Conservation (phyloP, 805 yeast genomes). For the Zygoascus biomembranicola region DNA sequence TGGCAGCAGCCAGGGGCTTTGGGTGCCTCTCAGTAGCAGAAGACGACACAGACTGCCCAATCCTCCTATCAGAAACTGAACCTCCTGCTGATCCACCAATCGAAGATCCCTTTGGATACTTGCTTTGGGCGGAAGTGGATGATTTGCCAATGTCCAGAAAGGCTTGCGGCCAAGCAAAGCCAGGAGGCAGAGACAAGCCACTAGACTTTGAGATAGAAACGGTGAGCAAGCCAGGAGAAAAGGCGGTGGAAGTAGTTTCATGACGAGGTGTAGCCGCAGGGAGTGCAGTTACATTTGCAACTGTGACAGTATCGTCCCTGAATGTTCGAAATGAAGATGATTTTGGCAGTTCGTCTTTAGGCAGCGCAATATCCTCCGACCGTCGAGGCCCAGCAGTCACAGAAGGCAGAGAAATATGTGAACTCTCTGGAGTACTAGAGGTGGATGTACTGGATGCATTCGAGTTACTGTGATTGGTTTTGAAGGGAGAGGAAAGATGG, state of each 20-base stretch:
- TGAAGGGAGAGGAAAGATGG: conserved; percentile 25
- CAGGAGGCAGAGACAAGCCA: conserved; percentile 9
- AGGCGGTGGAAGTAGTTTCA: conserved; percentile 10
- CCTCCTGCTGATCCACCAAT: not conserved
- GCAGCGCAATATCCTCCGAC: not conserved
- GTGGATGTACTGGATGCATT: conserved; percentile 4
- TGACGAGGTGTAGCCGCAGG: not conserved
- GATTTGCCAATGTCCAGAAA: not conserved
- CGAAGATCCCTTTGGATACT: conserved; percentile 1
- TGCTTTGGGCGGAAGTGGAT: not conserved
- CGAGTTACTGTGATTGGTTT: conserved; percentile 17
- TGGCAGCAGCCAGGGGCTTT: conserved; percentile 1
- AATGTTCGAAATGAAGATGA: not conserved
- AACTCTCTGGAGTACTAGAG: not conserved
- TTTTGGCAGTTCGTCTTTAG: not conserved
- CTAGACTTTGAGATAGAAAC: conserved; percentile 11
- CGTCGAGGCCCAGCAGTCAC: conserved; percentile 12
- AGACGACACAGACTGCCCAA: conserved; percentile 22
- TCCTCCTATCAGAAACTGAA: conserved; percentile 1
- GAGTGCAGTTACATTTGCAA: not conserved
- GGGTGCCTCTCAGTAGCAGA: conserved; percentile 36
- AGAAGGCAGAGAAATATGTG: conserved; percentile 6
- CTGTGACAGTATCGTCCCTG: not conserved
- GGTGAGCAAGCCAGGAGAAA: conserved; percentile 13
- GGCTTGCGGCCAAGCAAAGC: conserved; percentile 2